These are phyloP conservation scores for Acanthamoeba rhysodes DNA, from an alignment of 208 protist genomes.

Conservation along the genomic window DNA sequence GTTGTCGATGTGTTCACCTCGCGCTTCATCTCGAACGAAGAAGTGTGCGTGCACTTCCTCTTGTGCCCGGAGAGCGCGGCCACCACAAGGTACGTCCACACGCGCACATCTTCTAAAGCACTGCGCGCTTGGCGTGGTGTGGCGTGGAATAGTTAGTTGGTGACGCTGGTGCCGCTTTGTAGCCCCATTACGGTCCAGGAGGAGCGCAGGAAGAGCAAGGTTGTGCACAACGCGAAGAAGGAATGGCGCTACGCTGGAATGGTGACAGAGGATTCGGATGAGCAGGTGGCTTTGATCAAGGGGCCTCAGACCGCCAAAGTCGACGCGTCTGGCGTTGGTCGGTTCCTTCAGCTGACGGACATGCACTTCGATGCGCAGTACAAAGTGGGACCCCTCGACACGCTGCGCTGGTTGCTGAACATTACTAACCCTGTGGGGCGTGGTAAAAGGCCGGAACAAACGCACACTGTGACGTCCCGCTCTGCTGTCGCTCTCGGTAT, in stretches of 20 bases:
- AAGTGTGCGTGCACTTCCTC: slow-evolving; percentile 57
- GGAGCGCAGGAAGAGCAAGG: not conserved
- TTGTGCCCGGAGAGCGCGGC: slow-evolving; percentile 1
- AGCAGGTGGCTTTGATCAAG: not conserved
- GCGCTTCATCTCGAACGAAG: slow-evolving; percentile 45
- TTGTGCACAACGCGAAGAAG: not conserved
- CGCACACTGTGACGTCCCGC: slow-evolving; percentile 13
- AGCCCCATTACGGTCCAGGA: not conserved
- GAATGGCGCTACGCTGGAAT: not conserved
- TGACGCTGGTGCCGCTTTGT: not conserved
- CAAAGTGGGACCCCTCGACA: not conserved
- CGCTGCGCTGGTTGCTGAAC: not conserved
- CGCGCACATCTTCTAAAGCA: not conserved
- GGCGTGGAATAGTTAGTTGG: not conserved
- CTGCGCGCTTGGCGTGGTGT: not conserved
- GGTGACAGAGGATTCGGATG: not conserved
- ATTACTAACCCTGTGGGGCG: not conserved
- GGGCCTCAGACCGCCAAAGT: not conserved
- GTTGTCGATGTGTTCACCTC: slow-evolving; percentile 29
- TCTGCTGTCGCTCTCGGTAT: slow-evolving; percentile 30
- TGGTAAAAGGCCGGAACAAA: slow-evolving; percentile 31
- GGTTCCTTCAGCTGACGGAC: slow-evolving; percentile 49
- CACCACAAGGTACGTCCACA: not conserved
- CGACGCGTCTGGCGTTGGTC: not conserved
- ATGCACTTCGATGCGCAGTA: slow-evolving; percentile 58